Evolutionary conservation across 352 stramenopile genomes (phyloP), one percentile per base, ranked within the genome.

Genomic region (Phytophthora vignae): DNA sequence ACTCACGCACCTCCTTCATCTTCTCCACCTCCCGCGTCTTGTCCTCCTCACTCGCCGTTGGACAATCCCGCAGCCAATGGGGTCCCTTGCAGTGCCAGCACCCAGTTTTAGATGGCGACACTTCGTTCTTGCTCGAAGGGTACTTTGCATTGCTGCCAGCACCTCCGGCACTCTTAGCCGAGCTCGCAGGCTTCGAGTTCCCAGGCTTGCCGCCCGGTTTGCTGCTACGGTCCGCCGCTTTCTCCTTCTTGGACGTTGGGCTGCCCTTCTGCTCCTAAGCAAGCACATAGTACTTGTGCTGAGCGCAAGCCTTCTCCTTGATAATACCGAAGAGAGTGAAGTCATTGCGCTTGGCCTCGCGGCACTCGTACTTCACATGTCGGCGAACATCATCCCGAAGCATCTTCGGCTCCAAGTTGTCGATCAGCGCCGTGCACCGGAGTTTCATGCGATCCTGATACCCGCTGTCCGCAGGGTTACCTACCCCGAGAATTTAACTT

Each of bases 381-480:
- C 64, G 64, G 2, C 14, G 29, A 12, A 64, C 44, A 7, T 70
- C 55, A 25, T 64, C 55, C 1, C 55, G 63, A 17, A 70, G 22
- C 21, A 64, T 48, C 25, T 48, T 46, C 1, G 55, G 64, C 36
- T 64, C 64, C 19, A 70, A 46, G 14, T 64, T 64, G 55, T 70
- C 46, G 15, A 64, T 54, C 7, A 70, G 46, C 4, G 58, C 10
- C 1, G 48, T 60, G 38, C 55, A 64, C 6, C 58, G 46, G 10
- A 63, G 22, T n/a, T 70, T 64, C 46, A 70, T 64, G 3, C 64
- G 44, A 14, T 64, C 55, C 5, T 46, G 42, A 8, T 64, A 70
- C 17, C 21, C 55, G 6, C 7, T 12, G 2, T 54, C 33, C 6
- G 17, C 50, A 5, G 60, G 53, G 22, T 60, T 15, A 40, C 36